Evolutionary conservation across 148 eudicot species (phyloP).

Genomic region (Arbutus unedo): DNA sequence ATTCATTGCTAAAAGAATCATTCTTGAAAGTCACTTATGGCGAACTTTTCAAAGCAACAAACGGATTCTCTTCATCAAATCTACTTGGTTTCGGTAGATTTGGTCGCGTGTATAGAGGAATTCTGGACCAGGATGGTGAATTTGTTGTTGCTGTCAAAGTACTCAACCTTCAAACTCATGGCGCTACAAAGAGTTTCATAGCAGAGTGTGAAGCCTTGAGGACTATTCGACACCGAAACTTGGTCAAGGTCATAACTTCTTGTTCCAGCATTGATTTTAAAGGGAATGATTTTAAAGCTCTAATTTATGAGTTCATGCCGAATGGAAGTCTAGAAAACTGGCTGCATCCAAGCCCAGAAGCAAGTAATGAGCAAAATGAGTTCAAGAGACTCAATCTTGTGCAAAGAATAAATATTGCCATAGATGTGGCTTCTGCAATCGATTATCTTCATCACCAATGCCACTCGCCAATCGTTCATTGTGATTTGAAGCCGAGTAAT

Average conservation of each 20-base stretch:
- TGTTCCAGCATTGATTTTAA: too few species aligned
- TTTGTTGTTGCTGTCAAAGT: conserved; percentile 14
- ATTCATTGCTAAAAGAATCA: not conserved
- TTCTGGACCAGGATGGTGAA: not conserved
- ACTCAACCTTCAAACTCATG: not conserved
- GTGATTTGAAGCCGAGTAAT: too few species aligned
- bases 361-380: not conserved
- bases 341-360: conserved; percentile 3
- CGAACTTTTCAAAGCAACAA: not conserved
- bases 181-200: conserved; percentile 11
- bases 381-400: not conserved
- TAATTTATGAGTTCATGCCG: not conserved
- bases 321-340: conserved; percentile 12
- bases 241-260: too few species aligned
- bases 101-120: not conserved
- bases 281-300: too few species aligned
- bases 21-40: not conserved
- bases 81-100: not conserved
- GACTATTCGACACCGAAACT: too few species aligned
- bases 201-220: conserved; percentile 8
- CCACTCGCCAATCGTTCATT: too few species aligned
- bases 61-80: not conserved
- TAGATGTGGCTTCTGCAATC: too few species aligned
- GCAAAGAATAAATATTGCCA: too few species aligned
- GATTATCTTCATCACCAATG: too few species aligned